A percentile compares a stretch with the other conserved stretches of the same genome.
Conservation (phyloP, 768 basidiomycete species). For the Amanita jacksonii region DNA sequence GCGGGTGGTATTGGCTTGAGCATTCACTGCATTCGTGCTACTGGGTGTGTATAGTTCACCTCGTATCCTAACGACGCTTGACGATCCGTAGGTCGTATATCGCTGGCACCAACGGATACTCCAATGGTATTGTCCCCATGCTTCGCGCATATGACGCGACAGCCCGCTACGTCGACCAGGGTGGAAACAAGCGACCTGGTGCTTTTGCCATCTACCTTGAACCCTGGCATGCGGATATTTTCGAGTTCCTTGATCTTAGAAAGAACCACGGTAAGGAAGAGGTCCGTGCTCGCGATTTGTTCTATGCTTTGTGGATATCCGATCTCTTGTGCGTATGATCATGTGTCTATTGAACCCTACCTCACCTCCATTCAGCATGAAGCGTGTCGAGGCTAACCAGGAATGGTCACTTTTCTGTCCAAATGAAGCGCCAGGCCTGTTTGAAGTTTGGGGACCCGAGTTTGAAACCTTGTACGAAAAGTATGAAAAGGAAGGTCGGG, state of each 20-base stretch:
- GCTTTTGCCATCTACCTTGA: conserved; percentile 98
- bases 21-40: conserved; percentile 95
- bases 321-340: conserved; percentile 74
- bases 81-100: conserved; percentile 76
- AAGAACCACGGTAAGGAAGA: conserved; percentile 99
- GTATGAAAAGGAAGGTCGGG: conserved; percentile 87
- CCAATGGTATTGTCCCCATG: conserved; percentile 99
- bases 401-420: conserved; percentile 98
- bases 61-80: background rate
- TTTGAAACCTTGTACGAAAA: conserved; percentile 80
- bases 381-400: conserved; percentile 81
- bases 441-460: conserved; percentile 83
- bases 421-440: conserved; percentile 85
- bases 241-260: conserved; percentile 93
- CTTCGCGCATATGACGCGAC: conserved; percentile 96
- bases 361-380: conserved; percentile 56
- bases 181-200: conserved; percentile 98
- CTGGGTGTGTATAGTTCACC: conserved; percentile 48
- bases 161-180: conserved; percentile 97
- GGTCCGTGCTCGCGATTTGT: conserved; percentile 89
- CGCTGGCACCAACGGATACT: conserved; percentile 97
- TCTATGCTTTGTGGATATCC: conserved; percentile 97
- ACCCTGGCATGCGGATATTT: conserved; percentile 97
- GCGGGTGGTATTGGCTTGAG: conserved; percentile 95
- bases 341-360: background rate